Evolutionary conservation across 2,329 filamentous ascomycete species (phyloP).

Genomic region (Fusarium circinatum): DNA sequence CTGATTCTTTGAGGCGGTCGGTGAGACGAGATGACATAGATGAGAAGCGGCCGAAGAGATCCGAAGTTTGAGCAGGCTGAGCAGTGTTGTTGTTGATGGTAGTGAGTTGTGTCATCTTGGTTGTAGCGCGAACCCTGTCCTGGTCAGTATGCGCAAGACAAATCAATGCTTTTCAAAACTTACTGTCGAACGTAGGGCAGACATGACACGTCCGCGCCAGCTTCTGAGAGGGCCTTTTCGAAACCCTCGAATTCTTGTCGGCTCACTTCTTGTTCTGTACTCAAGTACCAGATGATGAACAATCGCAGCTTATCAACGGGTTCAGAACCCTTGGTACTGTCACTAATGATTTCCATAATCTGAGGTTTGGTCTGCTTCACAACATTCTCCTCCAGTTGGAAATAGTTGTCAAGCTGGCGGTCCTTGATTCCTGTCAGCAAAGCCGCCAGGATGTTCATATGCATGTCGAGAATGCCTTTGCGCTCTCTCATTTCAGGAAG

Average conservation of each 20-base stretch:
- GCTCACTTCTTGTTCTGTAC: slow-evolving; percentile 88
- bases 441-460: slow-evolving; percentile 96
- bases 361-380: slow-evolving; percentile 91
- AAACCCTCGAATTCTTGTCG: slow-evolving; percentile 86
- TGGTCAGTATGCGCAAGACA: slow-evolving; percentile 36
- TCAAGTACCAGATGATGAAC: slow-evolving; percentile 97
- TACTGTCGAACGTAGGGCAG: slow-evolving; percentile 89
- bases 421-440: slow-evolving; percentile 85
- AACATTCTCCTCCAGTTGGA: slow-evolving; percentile 92
- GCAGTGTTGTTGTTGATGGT: slow-evolving; percentile 82
- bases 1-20: slow-evolving; percentile 91
- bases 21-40: slow-evolving; percentile 92
- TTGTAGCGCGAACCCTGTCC: slow-evolving; percentile 84
- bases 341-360: slow-evolving; percentile 86
- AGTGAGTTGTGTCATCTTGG: slow-evolving; percentile 97
- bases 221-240: slow-evolving; percentile 81
- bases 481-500: slow-evolving; percentile 92
- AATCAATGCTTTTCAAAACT: slow-evolving; percentile 44
- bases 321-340: slow-evolving; percentile 82
- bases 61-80: slow-evolving; percentile 70
- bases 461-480: slow-evolving; percentile 94
- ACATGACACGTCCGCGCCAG: slow-evolving; percentile 79
- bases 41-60: slow-evolving; percentile 93
- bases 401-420: slow-evolving; percentile 94
- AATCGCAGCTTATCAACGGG: slow-evolving; percentile 89